Base-by-base conservation (phyloP, 2,329 filamentous ascomycete genomes). In the Ophiocordyceps robertsii region DNA sequence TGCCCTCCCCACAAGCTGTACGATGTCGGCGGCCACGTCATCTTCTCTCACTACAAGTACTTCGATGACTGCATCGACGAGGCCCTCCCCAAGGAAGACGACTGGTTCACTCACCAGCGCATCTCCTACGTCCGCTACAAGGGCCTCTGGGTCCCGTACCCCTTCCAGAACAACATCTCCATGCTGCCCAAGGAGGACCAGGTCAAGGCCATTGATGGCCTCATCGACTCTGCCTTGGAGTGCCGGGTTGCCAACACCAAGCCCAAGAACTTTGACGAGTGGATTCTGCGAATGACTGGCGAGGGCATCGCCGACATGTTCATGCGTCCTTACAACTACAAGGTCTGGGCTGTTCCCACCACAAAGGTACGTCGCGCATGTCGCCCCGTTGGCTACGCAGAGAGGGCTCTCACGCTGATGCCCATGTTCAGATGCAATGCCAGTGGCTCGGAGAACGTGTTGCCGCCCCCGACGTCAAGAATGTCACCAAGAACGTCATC, bases 41-140 rank as follows among this genome's bases (percentile, higher is more conserved):
- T 95, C 70, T 95, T 95, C 77, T 95, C 89, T 56, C 89, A 95
- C 78, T 98, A 98, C 83, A 95, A 95, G 73, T 98, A 98, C 80
- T 98, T 98, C 65, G 92, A 98, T 70, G 92, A 98, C 73, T 93
- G 86, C 72, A 82, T 98, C 62, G 78, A 96, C 64, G 92, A 98
- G 75, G 92, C 92, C 42, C 81, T 98, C 36, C 92, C 92, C 57
- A 87, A 87, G 60, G 79, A 88, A 46, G 82, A 86, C 46, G 92
- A 98, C 71, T 98, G 92, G 92, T 96, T 84, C 70, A 86, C 80
- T 51, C 92, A 98, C 73, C 84, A 98, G 75, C 89, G 92, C 62
- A 92, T 98, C 68, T 98, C 92, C 49, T 98, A 98, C 65, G 90
- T 98, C 55, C 89, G 92, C 61, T 95, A 88, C 82, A 90, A 94